Percentiles rank a stretch among this genome's conserved stretches.
Evolutionary conservation across 331 rosid genomes (phyloP).

Genomic region (Acacia pycnantha): DNA sequence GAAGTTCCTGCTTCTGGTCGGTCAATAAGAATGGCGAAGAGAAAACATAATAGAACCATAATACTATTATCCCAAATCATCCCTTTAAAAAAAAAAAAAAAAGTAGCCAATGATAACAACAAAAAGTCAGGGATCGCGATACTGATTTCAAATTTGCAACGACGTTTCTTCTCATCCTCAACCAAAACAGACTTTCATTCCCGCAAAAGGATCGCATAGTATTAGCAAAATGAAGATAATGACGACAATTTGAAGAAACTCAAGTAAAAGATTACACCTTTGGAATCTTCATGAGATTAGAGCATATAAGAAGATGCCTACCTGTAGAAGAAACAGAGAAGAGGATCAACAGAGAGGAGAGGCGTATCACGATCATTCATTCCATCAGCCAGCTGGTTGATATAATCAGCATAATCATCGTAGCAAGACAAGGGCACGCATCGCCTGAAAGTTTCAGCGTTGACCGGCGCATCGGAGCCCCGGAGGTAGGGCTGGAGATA

Average conservation of each 20-base stretch:
- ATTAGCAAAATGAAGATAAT: not conserved
- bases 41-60: not conserved
- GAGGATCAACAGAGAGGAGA: slow-evolving; percentile 66
- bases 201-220: not conserved
- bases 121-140: not conserved
- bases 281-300: not conserved
- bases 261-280: not conserved
- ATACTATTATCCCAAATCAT: not conserved
- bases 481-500: slow-evolving; percentile 45
- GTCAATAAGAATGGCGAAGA: not conserved
- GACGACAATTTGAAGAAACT: not conserved
- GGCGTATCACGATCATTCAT: slow-evolving; percentile 23
- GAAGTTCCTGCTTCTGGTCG: not conserved
- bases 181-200: not conserved
- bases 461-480: slow-evolving; percentile 12
- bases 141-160: not conserved
- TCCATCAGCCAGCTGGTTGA: slow-evolving; percentile 45
- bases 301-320: not conserved
- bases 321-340: slow-evolving; percentile 69
- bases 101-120: not conserved
- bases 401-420: slow-evolving; percentile 48
- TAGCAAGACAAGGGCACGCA: slow-evolving; percentile 52
- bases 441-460: slow-evolving; percentile 21
- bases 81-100: not conserved
- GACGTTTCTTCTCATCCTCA: not conserved